Evolutionary conservation across 2,329 filamentous ascomycete genomes (phyloP), one percentile per base, ranked within the genome.

Genomic region (Trichoderma aggressivum): DNA sequence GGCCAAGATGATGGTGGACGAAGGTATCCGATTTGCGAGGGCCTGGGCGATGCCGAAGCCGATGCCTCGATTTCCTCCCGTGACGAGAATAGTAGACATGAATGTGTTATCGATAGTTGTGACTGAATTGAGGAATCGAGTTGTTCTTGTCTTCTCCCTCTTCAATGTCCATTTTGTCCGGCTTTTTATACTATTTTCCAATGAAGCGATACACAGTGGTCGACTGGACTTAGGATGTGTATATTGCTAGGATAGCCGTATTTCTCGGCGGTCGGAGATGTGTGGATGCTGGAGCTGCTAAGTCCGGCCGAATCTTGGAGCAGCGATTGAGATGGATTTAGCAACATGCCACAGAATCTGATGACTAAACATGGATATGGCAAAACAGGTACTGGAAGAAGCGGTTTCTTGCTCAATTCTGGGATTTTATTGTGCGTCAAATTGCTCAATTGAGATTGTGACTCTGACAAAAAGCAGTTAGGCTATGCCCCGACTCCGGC

Each of bases 11-110:
- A 73, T 76, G 24, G 74, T 72, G 1, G 65, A 70, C 1, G 72
- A 65, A 1, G 76, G 75, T 1, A 77, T 63, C 12, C 76, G 75
- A 26, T 70, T 53, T 3, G 75, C 76, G 6, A 79, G 74, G 21
- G 47, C 58, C 18, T 64, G 65, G 16, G 79, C 73, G 21, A 81
- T 78, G 50, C 75, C 77, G 60, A 78, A 76, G 1, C 80, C 80
- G 14, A 82, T 78, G 8, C 80, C 80, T 60, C 77, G 75, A 71
- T 79, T 80, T 30, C 53, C 63, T 56, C 70, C 70, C 1, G 63
- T 71, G 70, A 71, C 39, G 70, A 71, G 63, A 61, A 72, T 58
- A 0, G 30, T 61, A 18, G 66, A 53, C 66, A 69, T 69, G 56
- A 26, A 26, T 26, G 55, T 50, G 14, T 8, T 69, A 61, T 39